Percentiles rank a stretch among this genome's conserved stretches.
Conservation (phyloP, 768 basidiomycete species). For the Xanthoconium purpureum region DNA sequence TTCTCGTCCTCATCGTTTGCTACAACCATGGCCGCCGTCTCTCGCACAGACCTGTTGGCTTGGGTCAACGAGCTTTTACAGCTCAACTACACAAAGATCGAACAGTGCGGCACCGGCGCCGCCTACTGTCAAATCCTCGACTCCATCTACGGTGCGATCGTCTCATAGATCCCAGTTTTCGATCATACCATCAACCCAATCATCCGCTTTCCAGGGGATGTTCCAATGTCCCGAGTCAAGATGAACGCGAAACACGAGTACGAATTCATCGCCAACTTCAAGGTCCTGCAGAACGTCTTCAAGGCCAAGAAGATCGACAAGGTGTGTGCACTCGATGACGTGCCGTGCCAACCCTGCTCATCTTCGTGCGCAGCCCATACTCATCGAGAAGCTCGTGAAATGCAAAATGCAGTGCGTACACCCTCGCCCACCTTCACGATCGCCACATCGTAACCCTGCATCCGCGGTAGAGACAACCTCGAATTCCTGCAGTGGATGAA, state of each 20-base stretch:
- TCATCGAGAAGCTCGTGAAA: conserved; percentile 89
- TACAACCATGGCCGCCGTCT: conserved; percentile 53
- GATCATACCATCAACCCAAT: conserved; percentile 10
- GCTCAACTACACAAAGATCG: conserved; percentile 87
- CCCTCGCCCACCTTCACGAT: conserved; percentile 1
- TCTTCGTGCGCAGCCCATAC: conserved; percentile 68
- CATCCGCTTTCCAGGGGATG: conserved; percentile 55
- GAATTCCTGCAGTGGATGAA: conserved; percentile 98
- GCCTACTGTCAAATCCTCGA: conserved; percentile 96
- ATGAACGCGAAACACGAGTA: conserved; percentile 96
- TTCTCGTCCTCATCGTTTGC: conserved; percentile 8
- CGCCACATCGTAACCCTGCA: conserved; percentile 12
- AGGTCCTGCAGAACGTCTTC: conserved; percentile 91
- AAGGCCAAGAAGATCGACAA: conserved; percentile 93
- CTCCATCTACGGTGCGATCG: conserved; percentile 76
- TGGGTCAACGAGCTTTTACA: conserved; percentile 96
- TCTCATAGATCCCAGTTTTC: conserved; percentile 17
- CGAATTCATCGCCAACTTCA: conserved; percentile 93
- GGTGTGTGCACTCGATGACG: conserved; percentile 42
- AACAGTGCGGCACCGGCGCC: conserved; percentile 87
- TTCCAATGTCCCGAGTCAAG: conserved; percentile 91
- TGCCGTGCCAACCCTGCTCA: neutral
- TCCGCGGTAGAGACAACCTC: conserved; percentile 76
- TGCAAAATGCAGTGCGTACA: conserved; percentile 96
- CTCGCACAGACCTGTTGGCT: conserved; percentile 80